phyloP scores from a whole-genome alignment of 1,284 basidiomycete species.

The Ganoderma multipileum region DNA sequence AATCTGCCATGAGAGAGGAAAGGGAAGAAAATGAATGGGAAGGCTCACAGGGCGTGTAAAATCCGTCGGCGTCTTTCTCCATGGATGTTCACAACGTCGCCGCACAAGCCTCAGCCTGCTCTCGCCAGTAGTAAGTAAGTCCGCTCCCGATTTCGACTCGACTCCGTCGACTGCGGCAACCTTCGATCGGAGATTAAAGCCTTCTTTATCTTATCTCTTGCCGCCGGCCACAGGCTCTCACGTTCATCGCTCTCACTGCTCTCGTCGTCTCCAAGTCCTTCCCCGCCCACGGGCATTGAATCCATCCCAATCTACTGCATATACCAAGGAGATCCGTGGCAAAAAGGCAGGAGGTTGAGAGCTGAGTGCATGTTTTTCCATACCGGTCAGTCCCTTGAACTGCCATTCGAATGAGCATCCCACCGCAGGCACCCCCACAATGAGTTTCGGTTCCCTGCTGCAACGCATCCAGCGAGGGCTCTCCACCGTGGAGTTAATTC shows the following conservation, averaged over 20 bases:
- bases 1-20: conserved; percentile 19
- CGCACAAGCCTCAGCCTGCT: neutral
- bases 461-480: conserved; percentile 53
- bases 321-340: neutral
- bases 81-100: conserved; percentile 38
- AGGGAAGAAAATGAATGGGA: conserved; percentile 10
- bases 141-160: neutral
- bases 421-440: neutral
- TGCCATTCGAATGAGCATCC: neutral
- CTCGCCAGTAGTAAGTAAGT: neutral
- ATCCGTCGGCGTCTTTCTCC: conserved; percentile 79
- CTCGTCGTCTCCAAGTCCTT: neutral
- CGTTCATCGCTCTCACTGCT: neutral
- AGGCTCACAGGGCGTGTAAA: conserved; percentile 60
- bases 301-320: neutral
- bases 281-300: neutral
- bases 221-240: neutral
- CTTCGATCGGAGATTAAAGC: conserved; percentile 29
- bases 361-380: conserved; percentile 8
- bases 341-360: neutral
- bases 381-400: conserved; percentile 13
- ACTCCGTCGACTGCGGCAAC: neutral
- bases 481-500: conserved; percentile 60
- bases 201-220: conserved; percentile 25
- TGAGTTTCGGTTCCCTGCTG: conserved; percentile 35